A percentile compares a stretch with the other conserved stretches of the same genome.
These are phyloP conservation scores for Saccharum officinarum DNA, from an alignment of 176 grass and related monocot species.

Conservation along the genomic window DNA sequence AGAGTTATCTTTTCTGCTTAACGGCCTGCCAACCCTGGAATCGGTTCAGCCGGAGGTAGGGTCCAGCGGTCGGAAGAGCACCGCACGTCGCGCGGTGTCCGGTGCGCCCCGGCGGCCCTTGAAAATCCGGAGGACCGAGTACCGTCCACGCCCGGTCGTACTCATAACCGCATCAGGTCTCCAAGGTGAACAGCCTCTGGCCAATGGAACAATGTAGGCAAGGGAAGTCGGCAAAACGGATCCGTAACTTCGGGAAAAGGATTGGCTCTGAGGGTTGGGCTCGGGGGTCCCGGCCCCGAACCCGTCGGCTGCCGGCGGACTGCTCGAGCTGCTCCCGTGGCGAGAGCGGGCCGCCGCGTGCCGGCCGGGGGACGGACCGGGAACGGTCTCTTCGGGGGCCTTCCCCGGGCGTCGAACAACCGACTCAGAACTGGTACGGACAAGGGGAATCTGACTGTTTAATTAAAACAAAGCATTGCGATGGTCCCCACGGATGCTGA, in stretches of 20 bases:
- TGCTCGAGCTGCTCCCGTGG: not conserved
- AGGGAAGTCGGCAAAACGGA: not conserved
- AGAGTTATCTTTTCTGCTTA: no score
- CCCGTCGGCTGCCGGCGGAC: not conserved
- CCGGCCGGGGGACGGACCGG: no score
- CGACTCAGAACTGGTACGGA: no score
- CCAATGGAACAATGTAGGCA: constrained; percentile 77
- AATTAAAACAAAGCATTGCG: no score
- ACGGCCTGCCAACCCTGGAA: constrained; percentile 21
- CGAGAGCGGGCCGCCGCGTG: not conserved
- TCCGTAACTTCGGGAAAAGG: not conserved
- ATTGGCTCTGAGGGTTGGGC: constrained; percentile 76
- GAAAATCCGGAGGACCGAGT: constrained; percentile 51
- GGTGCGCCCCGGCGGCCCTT: constrained; percentile 41
- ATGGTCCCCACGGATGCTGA: constrained; percentile 55
- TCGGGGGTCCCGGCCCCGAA: constrained; percentile 12
- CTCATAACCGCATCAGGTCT: constrained; percentile 80
- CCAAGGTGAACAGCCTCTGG: constrained; percentile 58
- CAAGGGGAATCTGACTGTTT: no score
- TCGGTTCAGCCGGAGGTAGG: constrained; percentile 62
- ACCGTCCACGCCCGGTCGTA: constrained; percentile 45
- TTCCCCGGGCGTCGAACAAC: no score
- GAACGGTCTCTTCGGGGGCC: no score
- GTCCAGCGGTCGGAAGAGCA: constrained; percentile 53
- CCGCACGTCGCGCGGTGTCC: constrained; percentile 52